A percentile compares a stretch with the other conserved stretches of the same genome.
phyloP scores from a whole-genome alignment of 2,329 filamentous ascomycete species.

The Colletotrichum orbiculare region DNA sequence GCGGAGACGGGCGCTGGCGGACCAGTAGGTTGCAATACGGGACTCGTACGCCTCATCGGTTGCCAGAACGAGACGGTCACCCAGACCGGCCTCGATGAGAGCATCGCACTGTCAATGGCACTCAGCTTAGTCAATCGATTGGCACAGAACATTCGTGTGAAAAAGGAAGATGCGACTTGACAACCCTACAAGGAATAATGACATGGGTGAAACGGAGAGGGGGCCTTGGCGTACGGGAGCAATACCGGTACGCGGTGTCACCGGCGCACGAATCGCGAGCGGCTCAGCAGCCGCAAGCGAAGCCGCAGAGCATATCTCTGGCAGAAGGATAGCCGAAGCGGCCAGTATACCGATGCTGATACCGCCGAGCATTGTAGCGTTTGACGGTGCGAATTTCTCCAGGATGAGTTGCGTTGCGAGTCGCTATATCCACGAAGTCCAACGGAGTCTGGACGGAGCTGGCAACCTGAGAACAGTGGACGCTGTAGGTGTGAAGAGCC shows the following conservation, averaged over 20 bases:
- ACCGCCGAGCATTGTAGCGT: background rate
- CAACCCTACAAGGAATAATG: background rate
- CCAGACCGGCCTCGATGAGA: conserved; percentile 22
- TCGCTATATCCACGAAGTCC: background rate
- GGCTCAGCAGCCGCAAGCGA: background rate
- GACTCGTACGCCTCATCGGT: conserved; percentile 23
- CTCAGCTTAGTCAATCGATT: background rate
- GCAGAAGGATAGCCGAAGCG: background rate
- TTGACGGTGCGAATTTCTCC: background rate
- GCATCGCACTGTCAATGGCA: conserved; percentile 28
- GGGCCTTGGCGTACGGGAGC: conserved; percentile 12
- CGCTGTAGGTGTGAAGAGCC: background rate
- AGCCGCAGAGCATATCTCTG: conserved; percentile 3
- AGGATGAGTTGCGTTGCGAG: background rate
- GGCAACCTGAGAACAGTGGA: background rate
- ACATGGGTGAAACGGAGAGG: background rate
- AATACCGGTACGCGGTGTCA: conserved; percentile 11
- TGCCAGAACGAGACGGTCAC: conserved; percentile 16
- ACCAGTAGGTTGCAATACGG: conserved; percentile 37
- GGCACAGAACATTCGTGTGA: background rate
- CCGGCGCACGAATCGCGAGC: conserved; percentile 1
- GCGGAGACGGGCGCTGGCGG: conserved; percentile 35
- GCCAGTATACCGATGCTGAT: conserved; percentile 2
- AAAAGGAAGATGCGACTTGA: background rate
- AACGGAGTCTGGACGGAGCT: no score